Evolutionary conservation across 2,329 filamentous ascomycete species (phyloP), one percentile per base, ranked within the genome.

Genomic region (Fusarium acutatum): DNA sequence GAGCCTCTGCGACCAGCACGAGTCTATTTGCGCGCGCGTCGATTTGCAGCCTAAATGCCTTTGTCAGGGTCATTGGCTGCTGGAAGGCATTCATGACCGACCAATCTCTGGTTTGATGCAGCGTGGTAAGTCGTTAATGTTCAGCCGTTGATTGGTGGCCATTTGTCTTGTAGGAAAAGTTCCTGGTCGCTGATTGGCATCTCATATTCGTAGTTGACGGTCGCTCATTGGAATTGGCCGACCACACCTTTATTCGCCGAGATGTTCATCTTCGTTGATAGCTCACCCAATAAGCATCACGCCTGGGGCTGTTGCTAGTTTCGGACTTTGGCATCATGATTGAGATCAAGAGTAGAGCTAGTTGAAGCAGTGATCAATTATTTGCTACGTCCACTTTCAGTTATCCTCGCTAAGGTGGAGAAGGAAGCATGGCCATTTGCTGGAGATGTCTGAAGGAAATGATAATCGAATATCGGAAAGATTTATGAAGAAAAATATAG

Each of bases 11-110:
- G 47, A 41, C 28, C 37, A 40, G 35, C 20, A 47, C 22, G 28
- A 35, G 38, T 32, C n/a, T 30, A 38, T n/a, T 73, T 57, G 70
- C 60, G 65, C 65, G 65, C 52, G 70, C 70, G 53, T 73, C 60
- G 69, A 63, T 41, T 58, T 64, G 54, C 54, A 72, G 46, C 32
- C 20, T 20, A 35, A 47, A 28, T 32, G 47, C 26, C 11, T 53
- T 32, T n/a, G 15, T 30, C 41, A 49, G 38, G 28, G 50, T 46
- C 46, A 58, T 46, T 50, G 59, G 40, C 28, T 49, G 32, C 14
- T 22, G 43, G 35, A 44, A 41, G 34, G 26, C 34, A 46, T 60
- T 37, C 20, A 26, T 43, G 38, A 38, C 49, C 22, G 49, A 43
- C 53, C 58, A 67, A 60, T 61, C n/a, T 32, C 38, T 35, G 32